These are phyloP conservation scores for Colletotrichum limetticola DNA, from an alignment of 2,329 filamentous ascomycete genomes.

Conservation along the genomic window DNA sequence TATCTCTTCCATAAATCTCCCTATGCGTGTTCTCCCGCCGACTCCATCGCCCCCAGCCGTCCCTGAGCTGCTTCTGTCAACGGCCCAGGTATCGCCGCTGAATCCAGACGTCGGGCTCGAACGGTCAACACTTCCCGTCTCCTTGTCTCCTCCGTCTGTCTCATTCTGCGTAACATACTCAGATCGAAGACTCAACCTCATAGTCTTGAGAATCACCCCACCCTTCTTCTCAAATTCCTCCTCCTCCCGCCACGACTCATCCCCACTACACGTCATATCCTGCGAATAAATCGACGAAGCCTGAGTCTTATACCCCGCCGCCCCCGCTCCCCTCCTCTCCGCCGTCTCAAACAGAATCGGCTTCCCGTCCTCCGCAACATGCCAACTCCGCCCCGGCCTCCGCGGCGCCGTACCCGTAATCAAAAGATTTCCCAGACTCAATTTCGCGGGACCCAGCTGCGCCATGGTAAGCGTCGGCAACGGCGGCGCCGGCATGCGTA, in stretches of 20 bases:
- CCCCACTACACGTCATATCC: neutral
- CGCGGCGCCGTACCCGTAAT: constrained; percentile 39
- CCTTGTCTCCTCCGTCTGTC: constrained; percentile 44
- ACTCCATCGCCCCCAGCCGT: neutral
- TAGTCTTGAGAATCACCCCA: constrained; percentile 33
- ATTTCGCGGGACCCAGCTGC: constrained; percentile 41
- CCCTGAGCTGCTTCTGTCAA: neutral
- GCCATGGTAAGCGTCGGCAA: constrained; percentile 32
- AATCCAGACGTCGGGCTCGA: constrained; percentile 40
- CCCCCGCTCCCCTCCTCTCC: neutral
- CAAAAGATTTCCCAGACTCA: constrained; percentile 41
- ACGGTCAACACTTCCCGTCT: constrained; percentile 41
- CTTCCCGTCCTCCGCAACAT: constrained; percentile 20
- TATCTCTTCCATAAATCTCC: constrained; percentile 1
- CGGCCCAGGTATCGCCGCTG: constrained; percentile 35
- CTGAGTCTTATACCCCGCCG: neutral
- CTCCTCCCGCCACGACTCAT: constrained; percentile 5
- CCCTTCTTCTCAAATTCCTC: constrained; percentile 1
- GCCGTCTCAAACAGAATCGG: constrained; percentile 19
- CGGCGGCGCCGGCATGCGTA: constrained; percentile 29
- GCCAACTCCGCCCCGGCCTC: constrained; percentile 33
- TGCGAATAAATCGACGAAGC: constrained; percentile 30
- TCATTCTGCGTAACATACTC: constrained; percentile 42
- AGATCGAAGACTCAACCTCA: constrained; percentile 16
- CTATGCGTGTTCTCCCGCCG: neutral